These are phyloP conservation scores for Dioscorea zingiberensis DNA, from an alignment of 106 monocot species.

Conservation along the genomic window DNA sequence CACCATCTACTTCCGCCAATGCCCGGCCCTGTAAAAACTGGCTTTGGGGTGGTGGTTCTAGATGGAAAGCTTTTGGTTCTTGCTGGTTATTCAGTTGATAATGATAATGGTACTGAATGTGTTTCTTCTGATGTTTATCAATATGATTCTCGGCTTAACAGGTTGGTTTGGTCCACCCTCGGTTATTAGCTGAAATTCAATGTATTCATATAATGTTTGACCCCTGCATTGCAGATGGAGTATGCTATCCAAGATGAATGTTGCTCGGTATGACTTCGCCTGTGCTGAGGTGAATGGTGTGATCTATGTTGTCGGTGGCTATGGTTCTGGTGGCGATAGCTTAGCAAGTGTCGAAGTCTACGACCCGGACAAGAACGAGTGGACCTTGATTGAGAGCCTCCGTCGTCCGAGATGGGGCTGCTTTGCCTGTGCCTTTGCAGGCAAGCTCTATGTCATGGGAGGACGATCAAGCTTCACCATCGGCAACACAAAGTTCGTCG, in stretches of 20 bases:
- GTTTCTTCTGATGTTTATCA: conserved; percentile 74
- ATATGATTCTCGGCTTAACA: conserved; percentile 81
- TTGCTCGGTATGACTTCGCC: conserved; percentile 73
- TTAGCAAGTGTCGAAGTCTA: conserved; percentile 73
- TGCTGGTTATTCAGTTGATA: conserved; percentile 48
- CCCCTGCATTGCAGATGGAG: conserved; percentile 53
- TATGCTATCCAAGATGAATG: conserved; percentile 61
- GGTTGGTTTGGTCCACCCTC: conserved; percentile 85
- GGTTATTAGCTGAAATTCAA: no score
- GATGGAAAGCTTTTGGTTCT: conserved; percentile 75
- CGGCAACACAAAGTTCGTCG: conserved; percentile 56
- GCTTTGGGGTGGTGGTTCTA: conserved; percentile 68
- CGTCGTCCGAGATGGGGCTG: conserved; percentile 76
- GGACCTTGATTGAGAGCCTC: conserved; percentile 58
- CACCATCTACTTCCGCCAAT: conserved; percentile 45
- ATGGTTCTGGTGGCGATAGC: conserved; percentile 50
- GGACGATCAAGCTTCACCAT: conserved; percentile 84
- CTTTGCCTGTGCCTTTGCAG: conserved; percentile 51
- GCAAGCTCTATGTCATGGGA: conserved; percentile 76
- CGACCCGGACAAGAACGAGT: conserved; percentile 43
- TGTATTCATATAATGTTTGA: no score
- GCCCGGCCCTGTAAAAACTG: conserved; percentile 73
- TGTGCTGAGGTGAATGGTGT: conserved; percentile 57
- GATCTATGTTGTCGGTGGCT: conserved; percentile 72
- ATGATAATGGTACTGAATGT: conserved; percentile 27